Base-by-base conservation (phyloP, 2,329 filamentous ascomycete species). In the Stachybotrys chlorohalonatus region DNA sequence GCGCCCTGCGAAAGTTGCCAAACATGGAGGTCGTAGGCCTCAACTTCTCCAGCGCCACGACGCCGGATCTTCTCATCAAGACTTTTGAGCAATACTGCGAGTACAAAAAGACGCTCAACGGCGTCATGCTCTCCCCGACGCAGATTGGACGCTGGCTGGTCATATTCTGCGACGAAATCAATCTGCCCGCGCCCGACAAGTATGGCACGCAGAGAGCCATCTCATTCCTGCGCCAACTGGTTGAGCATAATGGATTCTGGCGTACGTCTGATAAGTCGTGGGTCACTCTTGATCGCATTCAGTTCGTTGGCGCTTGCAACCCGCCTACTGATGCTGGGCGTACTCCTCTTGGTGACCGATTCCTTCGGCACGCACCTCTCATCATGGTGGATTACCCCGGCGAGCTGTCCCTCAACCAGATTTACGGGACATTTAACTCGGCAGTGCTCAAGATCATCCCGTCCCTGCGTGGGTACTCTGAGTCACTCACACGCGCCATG, bases 301-400 rank as follows among this genome's bases (percentile, higher is more conserved):
- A 99, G 68, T 99, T 99, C 62, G 95, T 99, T 53, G 94, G 94
- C 63, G 94, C 94, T 65, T 99, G 94, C 70, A 99, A 99, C 72
- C 95, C 94, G 63, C 94, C 94, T 0, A 97, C 94, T 0, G 95
- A 99, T 73, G 92, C 92, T 62, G 94, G 94, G 31, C 91, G 94
- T 81, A 97, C 94, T 11, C 88, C 94, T 0, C 86, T 99, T 77
- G 94, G 90, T 48, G 85, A 90, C 52, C 83, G 94, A 63, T 99
- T 99, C 82, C 80, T 99, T 60, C 85, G 95, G 56, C 95, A 99
- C 70, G 91, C 94, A 15, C 94, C 94, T n/a, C 83, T 99, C 54
- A 89, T 99, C 72, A 99, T 99, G 95, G 95, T 99, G 47, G 94
- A 99, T 68, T 99, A 99, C 66, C 94, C 94, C 57, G 94, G 95